Evolutionary conservation across 345 rosid species (phyloP).

Genomic region (Acer negundo): DNA sequence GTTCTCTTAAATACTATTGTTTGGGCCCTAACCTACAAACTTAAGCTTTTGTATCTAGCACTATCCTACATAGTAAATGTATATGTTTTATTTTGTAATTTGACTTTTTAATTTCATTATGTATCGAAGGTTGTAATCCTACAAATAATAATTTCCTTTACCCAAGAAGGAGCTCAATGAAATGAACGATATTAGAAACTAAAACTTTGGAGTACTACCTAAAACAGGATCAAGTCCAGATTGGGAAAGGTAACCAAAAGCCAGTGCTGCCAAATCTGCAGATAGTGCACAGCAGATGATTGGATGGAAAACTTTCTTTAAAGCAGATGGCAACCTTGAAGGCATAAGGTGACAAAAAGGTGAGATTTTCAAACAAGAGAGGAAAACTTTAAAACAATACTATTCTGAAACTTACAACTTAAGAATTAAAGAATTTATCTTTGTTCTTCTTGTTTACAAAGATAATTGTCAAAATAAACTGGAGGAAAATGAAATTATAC

Average conservation of each 20-base stretch:
- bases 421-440: neutral
- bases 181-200: neutral
- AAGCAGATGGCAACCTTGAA: constrained; percentile 71
- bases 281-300: constrained; percentile 82
- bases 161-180: neutral
- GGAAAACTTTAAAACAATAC: neutral
- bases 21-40: neutral
- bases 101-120: neutral
- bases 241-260: constrained; percentile 72
- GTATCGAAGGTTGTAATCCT: neutral
- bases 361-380: neutral
- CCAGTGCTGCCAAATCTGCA: constrained; percentile 83
- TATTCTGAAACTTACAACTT: neutral
- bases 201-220: constrained; percentile 43
- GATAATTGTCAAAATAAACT: neutral
- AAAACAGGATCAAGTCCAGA: constrained; percentile 83
- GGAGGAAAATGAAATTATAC: constrained; percentile 40
- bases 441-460: neutral
- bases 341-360: constrained; percentile 13
- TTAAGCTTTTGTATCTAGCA: neutral
- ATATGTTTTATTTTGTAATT: neutral
- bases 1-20: neutral
- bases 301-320: constrained; percentile 83
- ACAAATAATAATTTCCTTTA: neutral
- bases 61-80: neutral